Evolutionary conservation across 352 stramenopile genomes (phyloP).

Genomic region (Phytopythium chamaehyphon): DNA sequence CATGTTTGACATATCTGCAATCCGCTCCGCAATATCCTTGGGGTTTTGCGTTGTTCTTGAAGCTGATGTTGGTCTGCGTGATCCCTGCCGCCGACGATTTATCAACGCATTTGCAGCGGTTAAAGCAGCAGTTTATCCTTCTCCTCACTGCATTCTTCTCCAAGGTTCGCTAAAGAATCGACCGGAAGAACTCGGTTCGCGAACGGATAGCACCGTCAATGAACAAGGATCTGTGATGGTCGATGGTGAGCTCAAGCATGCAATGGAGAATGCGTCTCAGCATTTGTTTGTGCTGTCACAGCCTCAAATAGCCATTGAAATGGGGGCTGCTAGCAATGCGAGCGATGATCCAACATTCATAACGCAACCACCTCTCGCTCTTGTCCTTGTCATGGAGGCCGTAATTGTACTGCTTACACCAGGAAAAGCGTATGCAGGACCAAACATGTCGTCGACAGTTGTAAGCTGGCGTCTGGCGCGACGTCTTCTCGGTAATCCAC

Average conservation of each 20-base stretch:
- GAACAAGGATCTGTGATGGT: conserved; percentile 15
- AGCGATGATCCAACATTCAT: neutral
- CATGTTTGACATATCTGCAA: conserved; percentile 30
- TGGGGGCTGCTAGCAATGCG: conserved; percentile 16
- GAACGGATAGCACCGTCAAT: neutral
- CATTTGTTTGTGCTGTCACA: conserved; percentile 21
- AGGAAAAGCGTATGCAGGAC: conserved; percentile 51
- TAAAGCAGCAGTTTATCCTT: conserved; percentile 59
- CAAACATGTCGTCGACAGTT: conserved; percentile 25
- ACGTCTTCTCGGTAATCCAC: conserved; percentile 42
- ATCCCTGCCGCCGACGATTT: conserved; percentile 53
- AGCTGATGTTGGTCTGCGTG: conserved; percentile 66
- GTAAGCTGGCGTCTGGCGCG: conserved; percentile 71
- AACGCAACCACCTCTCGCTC: conserved; percentile 3
- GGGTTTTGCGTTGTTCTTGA: conserved; percentile 72
- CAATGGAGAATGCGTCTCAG: conserved; percentile 37
- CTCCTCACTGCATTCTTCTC: conserved; percentile 62
- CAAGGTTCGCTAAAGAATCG: conserved; percentile 47
- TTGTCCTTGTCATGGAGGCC: conserved; percentile 78
- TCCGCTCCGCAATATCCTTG: conserved; percentile 32
- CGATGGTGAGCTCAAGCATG: conserved; percentile 40
- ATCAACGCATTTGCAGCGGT: conserved; percentile 53
- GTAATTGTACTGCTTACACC: conserved; percentile 78
- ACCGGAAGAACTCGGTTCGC: neutral
- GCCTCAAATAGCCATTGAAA: conserved; percentile 14